A percentile compares a stretch with the other conserved stretches of the same genome.
Evolutionary conservation across 1,139 yeast species (phyloP).

Genomic region (Kurtzmaniella quercitrusa): DNA sequence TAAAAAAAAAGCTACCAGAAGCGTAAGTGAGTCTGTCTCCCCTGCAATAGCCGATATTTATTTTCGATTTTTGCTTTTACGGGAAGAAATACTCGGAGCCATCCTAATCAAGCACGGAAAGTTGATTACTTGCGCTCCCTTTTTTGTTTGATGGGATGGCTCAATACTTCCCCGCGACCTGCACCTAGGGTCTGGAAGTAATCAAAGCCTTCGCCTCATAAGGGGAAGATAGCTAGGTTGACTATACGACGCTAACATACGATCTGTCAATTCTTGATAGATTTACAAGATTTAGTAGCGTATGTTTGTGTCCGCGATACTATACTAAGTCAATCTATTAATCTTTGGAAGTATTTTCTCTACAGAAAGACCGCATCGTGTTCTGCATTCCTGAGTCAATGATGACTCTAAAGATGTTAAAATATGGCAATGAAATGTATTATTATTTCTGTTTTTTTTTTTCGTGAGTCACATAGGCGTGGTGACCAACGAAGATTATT

Average conservation of each 20-base stretch:
- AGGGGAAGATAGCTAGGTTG: too few relatives aligned
- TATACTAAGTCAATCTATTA: too few relatives aligned
- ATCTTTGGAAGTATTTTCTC: not conserved
- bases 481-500: too few relatives aligned
- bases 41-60: not conserved
- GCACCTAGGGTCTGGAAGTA: not conserved
- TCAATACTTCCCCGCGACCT: not conserved
- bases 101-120: not conserved
- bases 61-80: not conserved
- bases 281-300: too few relatives aligned
- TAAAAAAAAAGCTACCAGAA: not conserved
- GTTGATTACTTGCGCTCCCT: not conserved
- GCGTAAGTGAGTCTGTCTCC: not conserved
- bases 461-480: too few relatives aligned
- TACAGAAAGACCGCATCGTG: not conserved
- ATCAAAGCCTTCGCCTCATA: too few relatives aligned
- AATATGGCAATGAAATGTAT: not conserved
- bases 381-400: not conserved
- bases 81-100: not conserved
- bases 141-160: not conserved
- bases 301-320: too few relatives aligned
- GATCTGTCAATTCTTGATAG: too few relatives aligned
- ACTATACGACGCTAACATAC: too few relatives aligned
- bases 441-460: not conserved
- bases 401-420: not conserved